Conservation (phyloP, 2,329 filamentous ascomycete genomes). For the Aureobasidium uvarum region DNA sequence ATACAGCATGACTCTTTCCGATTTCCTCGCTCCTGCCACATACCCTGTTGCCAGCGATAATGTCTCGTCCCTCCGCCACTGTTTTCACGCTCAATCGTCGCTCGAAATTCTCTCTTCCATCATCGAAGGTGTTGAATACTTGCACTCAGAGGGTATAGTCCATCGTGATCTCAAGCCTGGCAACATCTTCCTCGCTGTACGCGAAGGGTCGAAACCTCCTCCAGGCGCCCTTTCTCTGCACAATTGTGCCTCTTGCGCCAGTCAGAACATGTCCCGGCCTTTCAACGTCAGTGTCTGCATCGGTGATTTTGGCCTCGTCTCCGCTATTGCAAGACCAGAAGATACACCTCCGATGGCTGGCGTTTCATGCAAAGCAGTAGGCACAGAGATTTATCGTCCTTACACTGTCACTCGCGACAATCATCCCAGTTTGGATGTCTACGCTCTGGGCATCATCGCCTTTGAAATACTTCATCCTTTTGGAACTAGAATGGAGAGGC, state of each 20-base stretch:
- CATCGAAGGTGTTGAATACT: slow-evolving; percentile 62
- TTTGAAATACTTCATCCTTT: slow-evolving; percentile 62
- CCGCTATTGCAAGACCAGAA: slow-evolving; percentile 50
- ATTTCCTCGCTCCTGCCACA: slow-evolving; percentile 52
- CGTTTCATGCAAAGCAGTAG: slow-evolving; percentile 48
- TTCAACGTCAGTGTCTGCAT: slow-evolving; percentile 59
- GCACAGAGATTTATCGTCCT: slow-evolving; percentile 63
- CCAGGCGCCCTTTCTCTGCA: slow-evolving; percentile 50
- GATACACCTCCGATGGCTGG: slow-evolving; percentile 28
- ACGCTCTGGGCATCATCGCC: slow-evolving; percentile 60
- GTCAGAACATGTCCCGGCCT: neutral
- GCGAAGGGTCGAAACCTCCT: slow-evolving; percentile 33
- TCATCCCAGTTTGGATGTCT: slow-evolving; percentile 60
- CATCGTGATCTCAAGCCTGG: slow-evolving; percentile 68
- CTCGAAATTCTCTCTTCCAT: slow-evolving; percentile 59
- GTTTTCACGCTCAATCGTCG: slow-evolving; percentile 60
- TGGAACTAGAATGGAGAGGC: slow-evolving; percentile 44
- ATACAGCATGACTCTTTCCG: slow-evolving; percentile 61
- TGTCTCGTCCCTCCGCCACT: slow-evolving; percentile 50
- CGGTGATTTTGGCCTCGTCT: slow-evolving; percentile 66
- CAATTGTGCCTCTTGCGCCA: slow-evolving; percentile 40
- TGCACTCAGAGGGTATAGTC: slow-evolving; percentile 60
- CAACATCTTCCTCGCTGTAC: slow-evolving; percentile 61
- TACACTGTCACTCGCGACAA: slow-evolving; percentile 37
- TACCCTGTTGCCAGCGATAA: slow-evolving; percentile 23